These are phyloP conservation scores for Niebla homalea DNA, from an alignment of 495 filamentous ascomycete genomes.

Conservation along the genomic window DNA sequence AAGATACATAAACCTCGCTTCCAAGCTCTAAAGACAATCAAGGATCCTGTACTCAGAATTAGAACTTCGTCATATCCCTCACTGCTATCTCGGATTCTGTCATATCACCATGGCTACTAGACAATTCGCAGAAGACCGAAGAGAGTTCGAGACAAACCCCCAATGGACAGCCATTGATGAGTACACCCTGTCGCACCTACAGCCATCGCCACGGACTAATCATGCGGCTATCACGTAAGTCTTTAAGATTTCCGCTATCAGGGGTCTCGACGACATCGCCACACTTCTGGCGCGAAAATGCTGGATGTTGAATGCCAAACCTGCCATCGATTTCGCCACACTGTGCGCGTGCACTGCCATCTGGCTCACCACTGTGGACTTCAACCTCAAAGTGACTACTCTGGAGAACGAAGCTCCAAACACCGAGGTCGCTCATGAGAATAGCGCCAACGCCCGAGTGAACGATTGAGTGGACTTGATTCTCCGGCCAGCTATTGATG, in stretches of 20 bases:
- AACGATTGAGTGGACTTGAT: conserved; percentile 26
- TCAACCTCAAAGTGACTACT: conserved; percentile 26
- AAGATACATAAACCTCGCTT: too few relatives aligned
- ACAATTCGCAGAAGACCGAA: too few relatives aligned
- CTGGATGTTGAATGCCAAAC: conserved; percentile 22
- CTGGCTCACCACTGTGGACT: conserved; percentile 32
- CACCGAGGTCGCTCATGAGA: conserved; percentile 30
- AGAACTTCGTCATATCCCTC: too few relatives aligned
- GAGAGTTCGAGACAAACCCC: background rate
- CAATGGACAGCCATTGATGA: conserved; percentile 9
- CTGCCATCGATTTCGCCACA: conserved; percentile 39
- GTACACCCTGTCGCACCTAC: conserved; percentile 8
- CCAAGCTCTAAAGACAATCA: too few relatives aligned
- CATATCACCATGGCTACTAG: too few relatives aligned
- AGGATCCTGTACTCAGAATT: too few relatives aligned
- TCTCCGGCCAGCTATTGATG: conserved; percentile 31
- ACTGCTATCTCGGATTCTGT: too few relatives aligned
- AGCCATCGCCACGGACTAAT: conserved; percentile 3
- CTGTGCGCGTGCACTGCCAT: conserved; percentile 40
- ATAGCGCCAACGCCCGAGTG: conserved; percentile 22
- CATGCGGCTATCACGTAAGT: conserved; percentile 1
- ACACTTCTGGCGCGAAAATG: conserved; percentile 30
- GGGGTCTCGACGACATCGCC: conserved; percentile 22
- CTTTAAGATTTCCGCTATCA: background rate
- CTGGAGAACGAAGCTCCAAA: conserved; percentile 31